These are phyloP conservation scores for Saccharomycopsis fodiens DNA, from an alignment of 805 yeast genomes.

Conservation along the genomic window DNA sequence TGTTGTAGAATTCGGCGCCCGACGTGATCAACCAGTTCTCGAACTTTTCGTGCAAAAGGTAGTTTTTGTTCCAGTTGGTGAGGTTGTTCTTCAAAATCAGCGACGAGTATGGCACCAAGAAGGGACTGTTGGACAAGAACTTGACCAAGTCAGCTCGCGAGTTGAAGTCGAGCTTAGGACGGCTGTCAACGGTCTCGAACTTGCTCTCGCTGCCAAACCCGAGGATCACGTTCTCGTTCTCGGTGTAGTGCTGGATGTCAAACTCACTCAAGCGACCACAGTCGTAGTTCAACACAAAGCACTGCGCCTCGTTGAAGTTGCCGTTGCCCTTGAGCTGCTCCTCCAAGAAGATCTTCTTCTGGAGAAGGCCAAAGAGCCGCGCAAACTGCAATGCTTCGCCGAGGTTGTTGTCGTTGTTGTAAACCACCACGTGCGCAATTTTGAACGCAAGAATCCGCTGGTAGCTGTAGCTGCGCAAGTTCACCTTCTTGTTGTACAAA, in stretches of 20 bases:
- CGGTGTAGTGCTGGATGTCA: conserved; percentile 19
- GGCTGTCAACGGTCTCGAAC: conserved; percentile 16
- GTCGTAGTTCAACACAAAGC: conserved; percentile 19
- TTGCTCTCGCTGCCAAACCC: conserved; percentile 12
- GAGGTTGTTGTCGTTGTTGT: conserved; percentile 18
- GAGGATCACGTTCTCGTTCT: conserved; percentile 18
- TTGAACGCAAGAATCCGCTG: conserved; percentile 17
- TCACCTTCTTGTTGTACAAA: conserved; percentile 17
- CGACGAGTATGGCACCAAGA: conserved; percentile 19
- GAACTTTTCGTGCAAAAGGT: conserved; percentile 21
- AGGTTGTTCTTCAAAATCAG: conserved; percentile 18
- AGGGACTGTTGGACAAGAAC: conserved; percentile 16
- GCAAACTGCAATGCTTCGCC: conserved; percentile 17
- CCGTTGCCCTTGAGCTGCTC: conserved; percentile 7
- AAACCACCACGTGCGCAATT: conserved; percentile 18
- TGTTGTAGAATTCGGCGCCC: conserved; percentile 17
- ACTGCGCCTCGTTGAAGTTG: conserved; percentile 14
- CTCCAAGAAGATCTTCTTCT: conserved; percentile 18
- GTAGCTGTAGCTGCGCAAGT: conserved; percentile 18
- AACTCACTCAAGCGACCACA: conserved; percentile 18
- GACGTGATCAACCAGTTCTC: conserved; percentile 21
- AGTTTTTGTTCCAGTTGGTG: conserved; percentile 21
- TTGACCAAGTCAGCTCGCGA: conserved; percentile 11
- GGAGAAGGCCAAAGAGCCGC: conserved; percentile 19
- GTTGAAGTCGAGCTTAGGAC: conserved; percentile 7